These are phyloP conservation scores for Colletotrichum sp. DNA, from an alignment of 2,329 filamentous ascomycete species.

Conservation along the genomic window DNA sequence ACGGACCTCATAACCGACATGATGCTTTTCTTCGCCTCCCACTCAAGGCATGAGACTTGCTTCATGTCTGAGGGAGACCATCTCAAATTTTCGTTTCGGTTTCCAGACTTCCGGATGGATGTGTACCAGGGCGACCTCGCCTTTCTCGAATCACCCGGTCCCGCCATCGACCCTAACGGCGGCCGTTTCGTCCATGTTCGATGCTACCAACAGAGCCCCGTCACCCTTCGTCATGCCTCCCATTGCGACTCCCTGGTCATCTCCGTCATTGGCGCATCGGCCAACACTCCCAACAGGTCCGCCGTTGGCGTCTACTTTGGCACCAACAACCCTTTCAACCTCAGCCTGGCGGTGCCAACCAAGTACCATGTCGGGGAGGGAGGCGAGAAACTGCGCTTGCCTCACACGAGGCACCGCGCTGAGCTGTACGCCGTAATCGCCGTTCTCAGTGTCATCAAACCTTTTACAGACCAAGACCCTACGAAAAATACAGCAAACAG, in stretches of 20 bases:
- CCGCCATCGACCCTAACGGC: neutral
- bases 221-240: accelerated
- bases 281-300: neutral
- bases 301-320: neutral
- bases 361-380: accelerated
- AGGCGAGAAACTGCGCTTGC: accelerated
- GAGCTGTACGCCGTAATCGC: neutral
- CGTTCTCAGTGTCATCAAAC: neutral
- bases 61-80: accelerated
- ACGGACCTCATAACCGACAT: accelerated
- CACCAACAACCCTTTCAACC: neutral
- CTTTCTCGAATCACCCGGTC: neutral
- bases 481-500: accelerated
- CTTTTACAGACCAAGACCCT: neutral
- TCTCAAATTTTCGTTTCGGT: neutral
- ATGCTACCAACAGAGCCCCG: accelerated
- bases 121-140: neutral
- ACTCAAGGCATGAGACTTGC: neutral
- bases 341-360: neutral
- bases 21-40: accelerated
- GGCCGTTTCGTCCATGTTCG: neutral
- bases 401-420: neutral
- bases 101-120: neutral
- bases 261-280: neutral
- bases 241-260: neutral